Percentiles rank a stretch among this genome's conserved stretches.
These are phyloP conservation scores for Scheffersomyces stipitis DNA, from an alignment of 805 yeast species.

Conservation along the genomic window DNA sequence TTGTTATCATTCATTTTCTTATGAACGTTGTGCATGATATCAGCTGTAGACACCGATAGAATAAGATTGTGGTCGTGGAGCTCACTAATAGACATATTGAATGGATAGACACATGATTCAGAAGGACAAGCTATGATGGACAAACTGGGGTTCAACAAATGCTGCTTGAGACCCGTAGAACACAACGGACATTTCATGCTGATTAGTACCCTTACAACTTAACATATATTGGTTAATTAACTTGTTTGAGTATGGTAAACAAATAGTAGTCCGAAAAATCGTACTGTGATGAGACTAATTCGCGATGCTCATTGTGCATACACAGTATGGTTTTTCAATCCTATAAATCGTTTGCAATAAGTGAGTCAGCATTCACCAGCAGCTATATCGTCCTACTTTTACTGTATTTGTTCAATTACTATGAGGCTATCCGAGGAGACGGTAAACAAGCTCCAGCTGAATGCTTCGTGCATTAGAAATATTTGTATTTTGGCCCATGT, in stretches of 20 bases:
- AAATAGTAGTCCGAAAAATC: too few species aligned
- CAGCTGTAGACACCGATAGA: slow-evolving; percentile 16
- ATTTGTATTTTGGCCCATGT: slow-evolving; percentile 97
- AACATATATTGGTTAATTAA: background rate
- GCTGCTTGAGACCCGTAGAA: slow-evolving; percentile 19
- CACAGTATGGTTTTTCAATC: background rate
- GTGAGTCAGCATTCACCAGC: background rate
- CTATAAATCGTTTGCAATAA: background rate
- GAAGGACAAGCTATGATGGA: slow-evolving; percentile 29
- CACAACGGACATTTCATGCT: slow-evolving; percentile 35
- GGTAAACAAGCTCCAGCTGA: slow-evolving; percentile 63
- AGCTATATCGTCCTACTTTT: too few species aligned
- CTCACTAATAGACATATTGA: slow-evolving; percentile 29
- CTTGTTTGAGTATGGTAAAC: too few species aligned
- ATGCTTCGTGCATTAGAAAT: slow-evolving; percentile 73
- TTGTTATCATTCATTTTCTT: slow-evolving; percentile 23
- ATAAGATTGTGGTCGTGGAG: slow-evolving; percentile 23
- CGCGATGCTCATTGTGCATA: too few species aligned
- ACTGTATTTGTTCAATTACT: slow-evolving; percentile 1
- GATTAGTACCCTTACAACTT: background rate
- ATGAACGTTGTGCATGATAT: slow-evolving; percentile 27
- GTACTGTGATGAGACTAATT: too few species aligned
- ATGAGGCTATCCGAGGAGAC: slow-evolving; percentile 66
- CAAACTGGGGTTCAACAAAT: slow-evolving; percentile 25
- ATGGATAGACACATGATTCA: slow-evolving; percentile 31